phyloP scores from a whole-genome alignment of 129 eudicot species.

The Deinandra increscens region DNA sequence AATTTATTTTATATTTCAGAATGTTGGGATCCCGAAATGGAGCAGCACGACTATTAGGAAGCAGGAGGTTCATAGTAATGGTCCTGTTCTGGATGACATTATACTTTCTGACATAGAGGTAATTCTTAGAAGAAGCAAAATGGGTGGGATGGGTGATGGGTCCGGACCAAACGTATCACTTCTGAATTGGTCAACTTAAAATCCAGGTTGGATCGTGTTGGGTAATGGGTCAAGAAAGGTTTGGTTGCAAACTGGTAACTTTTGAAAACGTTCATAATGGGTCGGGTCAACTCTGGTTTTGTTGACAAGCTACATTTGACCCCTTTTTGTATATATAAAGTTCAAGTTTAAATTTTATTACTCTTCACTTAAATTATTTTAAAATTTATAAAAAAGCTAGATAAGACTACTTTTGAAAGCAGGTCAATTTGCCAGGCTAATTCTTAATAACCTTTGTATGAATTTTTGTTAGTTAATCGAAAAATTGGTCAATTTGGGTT shows the following conservation, averaged over 20 bases:
- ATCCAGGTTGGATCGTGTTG: neutral
- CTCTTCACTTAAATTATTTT: neutral
- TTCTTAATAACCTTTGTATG: neutral
- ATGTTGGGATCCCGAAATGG: conserved; percentile 86
- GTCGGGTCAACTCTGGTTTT: neutral
- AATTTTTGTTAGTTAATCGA: neutral
- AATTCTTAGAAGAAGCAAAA: conserved; percentile 9
- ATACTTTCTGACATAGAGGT: conserved; percentile 84
- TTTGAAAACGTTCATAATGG: neutral
- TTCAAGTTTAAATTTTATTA: neutral
- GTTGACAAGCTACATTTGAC: neutral
- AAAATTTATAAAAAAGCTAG: neutral
- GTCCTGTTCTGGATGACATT: conserved; percentile 90
- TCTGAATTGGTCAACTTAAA: neutral
- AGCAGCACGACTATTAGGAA: conserved; percentile 89
- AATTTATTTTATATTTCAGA: conserved; percentile 39
- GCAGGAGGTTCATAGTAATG: conserved; percentile 89
- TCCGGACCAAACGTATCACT: neutral
- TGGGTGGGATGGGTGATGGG: neutral
- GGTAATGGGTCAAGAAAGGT: too few species aligned
- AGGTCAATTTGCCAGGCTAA: neutral
- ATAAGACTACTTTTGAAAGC: neutral
- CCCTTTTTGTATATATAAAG: neutral
- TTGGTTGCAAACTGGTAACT: too few species aligned
- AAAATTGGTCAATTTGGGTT: neutral